These are phyloP conservation scores for Tylopilus intermedius DNA, from an alignment of 768 basidiomycete species.

Conservation along the genomic window DNA sequence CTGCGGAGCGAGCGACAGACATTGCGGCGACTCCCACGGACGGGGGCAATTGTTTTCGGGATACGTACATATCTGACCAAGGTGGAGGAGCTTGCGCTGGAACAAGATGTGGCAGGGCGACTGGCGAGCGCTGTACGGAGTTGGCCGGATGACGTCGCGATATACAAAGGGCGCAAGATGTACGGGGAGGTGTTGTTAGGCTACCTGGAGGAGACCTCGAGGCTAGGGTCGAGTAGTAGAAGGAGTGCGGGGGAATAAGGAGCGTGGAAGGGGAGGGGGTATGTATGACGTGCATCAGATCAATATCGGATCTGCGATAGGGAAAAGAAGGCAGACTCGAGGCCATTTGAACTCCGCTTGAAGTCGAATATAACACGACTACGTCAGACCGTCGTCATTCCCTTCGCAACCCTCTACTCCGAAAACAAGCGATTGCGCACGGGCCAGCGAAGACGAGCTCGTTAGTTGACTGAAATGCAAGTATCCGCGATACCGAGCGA, in stretches of 20 bases:
- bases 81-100: conserved; percentile 38
- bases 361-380: conserved; percentile 41
- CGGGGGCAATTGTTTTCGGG: conserved; percentile 35
- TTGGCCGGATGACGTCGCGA: conserved; percentile 58
- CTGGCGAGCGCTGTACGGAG: conserved; percentile 59
- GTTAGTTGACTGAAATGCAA: conserved; percentile 19
- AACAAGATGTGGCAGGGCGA: conserved; percentile 51
- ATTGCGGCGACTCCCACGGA: conserved; percentile 55
- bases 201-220: conserved; percentile 15
- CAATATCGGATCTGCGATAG: conserved; percentile 34
- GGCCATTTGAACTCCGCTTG: conserved; percentile 36
- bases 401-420: conserved; percentile 30
- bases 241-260: conserved; percentile 18
- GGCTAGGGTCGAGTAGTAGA: neutral
- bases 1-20: conserved; percentile 65
- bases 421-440: conserved; percentile 28
- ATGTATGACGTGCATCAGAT: conserved; percentile 33
- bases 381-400: conserved; percentile 41
- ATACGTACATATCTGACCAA: conserved; percentile 62
- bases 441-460: conserved; percentile 24
- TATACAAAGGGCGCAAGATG: conserved; percentile 27
- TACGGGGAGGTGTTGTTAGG: conserved; percentile 11
- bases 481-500: conserved; percentile 20
- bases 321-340: conserved; percentile 11
- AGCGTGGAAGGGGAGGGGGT: conserved; percentile 4